These are phyloP conservation scores for Zygoascus biomembranicola DNA, from an alignment of 805 yeast genomes.

Conservation along the genomic window DNA sequence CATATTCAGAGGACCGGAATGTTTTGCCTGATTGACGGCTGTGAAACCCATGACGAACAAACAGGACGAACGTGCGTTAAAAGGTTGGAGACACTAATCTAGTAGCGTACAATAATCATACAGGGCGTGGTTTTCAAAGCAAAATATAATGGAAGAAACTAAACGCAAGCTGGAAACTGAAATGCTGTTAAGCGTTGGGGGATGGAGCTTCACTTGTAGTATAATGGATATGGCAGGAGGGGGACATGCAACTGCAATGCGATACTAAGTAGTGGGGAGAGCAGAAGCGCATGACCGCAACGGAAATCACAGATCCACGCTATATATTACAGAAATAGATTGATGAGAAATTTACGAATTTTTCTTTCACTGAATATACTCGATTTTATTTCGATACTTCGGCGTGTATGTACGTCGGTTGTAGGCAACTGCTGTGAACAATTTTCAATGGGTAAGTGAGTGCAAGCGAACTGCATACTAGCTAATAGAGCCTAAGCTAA, in stretches of 20 bases:
- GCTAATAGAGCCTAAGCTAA: no score
- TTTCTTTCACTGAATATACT: no score
- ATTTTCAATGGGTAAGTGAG: background rate
- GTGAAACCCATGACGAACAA: constrained; percentile 4
- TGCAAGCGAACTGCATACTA: background rate
- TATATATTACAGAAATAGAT: no score
- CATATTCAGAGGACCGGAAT: background rate
- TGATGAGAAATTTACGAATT: no score
- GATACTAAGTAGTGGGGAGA: no score
- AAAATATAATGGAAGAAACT: background rate
- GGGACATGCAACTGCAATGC: no score
- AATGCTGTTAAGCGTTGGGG: background rate
- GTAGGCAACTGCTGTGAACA: no score
- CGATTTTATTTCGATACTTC: no score
- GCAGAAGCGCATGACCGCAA: no score
- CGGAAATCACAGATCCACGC: no score
- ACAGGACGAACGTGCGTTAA: background rate
- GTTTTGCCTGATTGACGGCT: constrained; percentile 3
- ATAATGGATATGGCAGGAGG: background rate
- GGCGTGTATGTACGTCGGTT: no score
- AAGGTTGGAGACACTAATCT: background rate
- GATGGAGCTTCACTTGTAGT: background rate
- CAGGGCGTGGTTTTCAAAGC: background rate
- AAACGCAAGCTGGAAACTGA: background rate
- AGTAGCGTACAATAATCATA: background rate